A percentile compares a stretch with the other conserved stretches of the same genome.
phyloP scores from a whole-genome alignment of 495 filamentous ascomycete species.

The Talaromyces stipitatus region DNA sequence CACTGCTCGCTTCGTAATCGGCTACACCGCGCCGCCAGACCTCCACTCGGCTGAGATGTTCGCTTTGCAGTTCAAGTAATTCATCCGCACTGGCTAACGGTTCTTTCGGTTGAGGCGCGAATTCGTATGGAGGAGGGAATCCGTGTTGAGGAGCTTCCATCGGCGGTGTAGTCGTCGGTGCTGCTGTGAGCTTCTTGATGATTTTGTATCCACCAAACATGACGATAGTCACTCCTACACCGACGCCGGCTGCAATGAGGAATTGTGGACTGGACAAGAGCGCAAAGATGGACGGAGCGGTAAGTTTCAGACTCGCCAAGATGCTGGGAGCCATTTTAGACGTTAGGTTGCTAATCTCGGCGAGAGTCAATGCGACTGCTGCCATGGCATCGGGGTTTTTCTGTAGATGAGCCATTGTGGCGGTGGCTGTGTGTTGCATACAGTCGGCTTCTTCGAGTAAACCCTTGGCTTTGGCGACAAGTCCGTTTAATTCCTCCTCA shows the following conservation, averaged over 20 bases:
- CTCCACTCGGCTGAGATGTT: conserved; percentile 61
- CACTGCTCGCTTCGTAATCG: conserved; percentile 49
- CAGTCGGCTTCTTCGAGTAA: conserved; percentile 82
- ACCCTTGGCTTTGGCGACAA: conserved; percentile 61
- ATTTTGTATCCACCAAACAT: conserved; percentile 97
- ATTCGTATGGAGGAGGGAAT: background rate
- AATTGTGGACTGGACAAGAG: conserved; percentile 88
- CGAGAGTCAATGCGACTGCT: conserved; percentile 85
- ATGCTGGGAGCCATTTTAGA: conserved; percentile 81
- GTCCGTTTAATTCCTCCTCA: conserved; percentile 52
- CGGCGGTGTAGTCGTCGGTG: conserved; percentile 1
- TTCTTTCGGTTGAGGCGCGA: background rate
- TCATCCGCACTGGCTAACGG: conserved; percentile 42
- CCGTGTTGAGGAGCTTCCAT: background rate
- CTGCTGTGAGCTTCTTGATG: conserved; percentile 64
- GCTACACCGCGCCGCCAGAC: conserved; percentile 82
- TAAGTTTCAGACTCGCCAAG: conserved; percentile 63
- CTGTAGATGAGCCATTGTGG: conserved; percentile 81
- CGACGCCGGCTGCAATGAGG: conserved; percentile 82
- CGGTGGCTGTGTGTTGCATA: conserved; percentile 71
- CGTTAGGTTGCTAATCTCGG: conserved; percentile 76
- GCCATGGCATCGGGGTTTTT: conserved; percentile 89
- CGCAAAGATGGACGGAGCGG: conserved; percentile 76
- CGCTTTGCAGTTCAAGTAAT: conserved; percentile 47
- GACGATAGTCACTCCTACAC: conserved; percentile 82